Evolutionary conservation across 2,329 filamentous ascomycete species (phyloP), one percentile per base, ranked within the genome.

Genomic region (Tolypocladium guangdongense): DNA sequence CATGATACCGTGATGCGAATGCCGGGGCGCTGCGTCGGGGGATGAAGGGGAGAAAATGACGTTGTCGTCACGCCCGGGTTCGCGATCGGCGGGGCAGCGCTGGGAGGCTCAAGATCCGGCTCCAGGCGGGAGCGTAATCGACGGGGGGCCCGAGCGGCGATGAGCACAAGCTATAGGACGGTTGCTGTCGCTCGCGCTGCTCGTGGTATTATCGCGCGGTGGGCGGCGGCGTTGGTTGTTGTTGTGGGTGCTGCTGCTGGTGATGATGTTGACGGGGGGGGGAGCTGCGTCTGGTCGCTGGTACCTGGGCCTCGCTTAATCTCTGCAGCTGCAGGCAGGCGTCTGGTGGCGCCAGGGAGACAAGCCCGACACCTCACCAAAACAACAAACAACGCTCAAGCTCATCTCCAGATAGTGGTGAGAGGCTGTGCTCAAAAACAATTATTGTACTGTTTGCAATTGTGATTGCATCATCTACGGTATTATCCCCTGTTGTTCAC

Each of bases 1-100:
- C 90, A 96, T 96, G 58, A 52, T 53, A 51, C 54, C 50, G 50
- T 41, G 32, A 56, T 52, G 50, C 50, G 56, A 55, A 53, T 55
- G 57, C 58, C 56, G 56, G 51, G 55, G 52, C 55, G 59, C 53
- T 56, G 52, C 52, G 54, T 57, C 56, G 54, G 52, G 50, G 51
- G 57, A 56, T 57, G 49, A 48, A 51, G 54, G 53, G 54, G 57
- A 57, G 50, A 53, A 58, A 60, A 63, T 64, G 63, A 64, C 63
- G 64, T 66, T 67, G 62, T 59, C 60, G 64, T 57, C 59, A 62
- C 55, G 45, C 30, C 53, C 39, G 46, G 56, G n/a, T 54, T 57
- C 55, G 57, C 55, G 52, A 54, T 58, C 53, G 54, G 59, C 56
- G 54, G 56, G 47, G 53, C 50, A 57, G 56, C 53, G 52, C 53